A percentile compares a stretch with the other conserved stretches of the same genome.
Conservation (phyloP, 805 yeast species). For the Wickerhamiella spandovensis region DNA sequence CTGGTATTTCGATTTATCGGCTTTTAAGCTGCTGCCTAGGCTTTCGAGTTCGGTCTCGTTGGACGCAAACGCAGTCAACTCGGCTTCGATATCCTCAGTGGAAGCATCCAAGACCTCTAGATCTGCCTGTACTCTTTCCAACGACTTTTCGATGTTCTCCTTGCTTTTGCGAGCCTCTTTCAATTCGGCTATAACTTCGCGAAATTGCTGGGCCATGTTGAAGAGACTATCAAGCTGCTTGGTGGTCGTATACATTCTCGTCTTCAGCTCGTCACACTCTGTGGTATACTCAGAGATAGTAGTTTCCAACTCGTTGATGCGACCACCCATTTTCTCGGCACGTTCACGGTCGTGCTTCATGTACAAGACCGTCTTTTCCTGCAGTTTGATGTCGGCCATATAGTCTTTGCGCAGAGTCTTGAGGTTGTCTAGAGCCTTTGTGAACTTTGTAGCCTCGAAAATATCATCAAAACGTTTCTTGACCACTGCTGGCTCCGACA, state of each 20-base stretch:
- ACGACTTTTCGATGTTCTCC: slow-evolving; percentile 35
- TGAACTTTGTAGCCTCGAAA: slow-evolving; percentile 86
- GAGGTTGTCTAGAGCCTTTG: slow-evolving; percentile 74
- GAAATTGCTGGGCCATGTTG: slow-evolving; percentile 69
- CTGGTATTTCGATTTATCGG: slow-evolving; percentile 1
- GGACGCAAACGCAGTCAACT: slow-evolving; percentile 18
- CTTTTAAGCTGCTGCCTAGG: slow-evolving; percentile 2
- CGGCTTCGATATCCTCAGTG: slow-evolving; percentile 22
- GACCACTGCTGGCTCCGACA: slow-evolving; percentile 68
- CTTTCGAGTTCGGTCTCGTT: slow-evolving; percentile 3
- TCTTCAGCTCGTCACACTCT: slow-evolving; percentile 38
- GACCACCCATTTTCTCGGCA: slow-evolving; percentile 43
- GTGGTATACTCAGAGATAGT: slow-evolving; percentile 34
- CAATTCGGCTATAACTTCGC: slow-evolving; percentile 48
- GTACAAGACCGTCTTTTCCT: slow-evolving; percentile 70
- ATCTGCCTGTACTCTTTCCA: slow-evolving; percentile 35
- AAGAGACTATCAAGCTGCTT: slow-evolving; percentile 50
- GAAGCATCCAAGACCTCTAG: slow-evolving; percentile 31
- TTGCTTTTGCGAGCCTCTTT: slow-evolving; percentile 42
- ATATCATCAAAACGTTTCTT: slow-evolving; percentile 94
- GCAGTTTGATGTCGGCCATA: slow-evolving; percentile 56
- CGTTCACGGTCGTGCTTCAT: slow-evolving; percentile 59
- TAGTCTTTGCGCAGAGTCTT: slow-evolving; percentile 67
- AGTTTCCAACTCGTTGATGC: slow-evolving; percentile 31
- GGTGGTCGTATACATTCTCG: slow-evolving; percentile 40